Conservation (phyloP, 495 filamentous ascomycete genomes). For the Xylaria telfairii region DNA sequence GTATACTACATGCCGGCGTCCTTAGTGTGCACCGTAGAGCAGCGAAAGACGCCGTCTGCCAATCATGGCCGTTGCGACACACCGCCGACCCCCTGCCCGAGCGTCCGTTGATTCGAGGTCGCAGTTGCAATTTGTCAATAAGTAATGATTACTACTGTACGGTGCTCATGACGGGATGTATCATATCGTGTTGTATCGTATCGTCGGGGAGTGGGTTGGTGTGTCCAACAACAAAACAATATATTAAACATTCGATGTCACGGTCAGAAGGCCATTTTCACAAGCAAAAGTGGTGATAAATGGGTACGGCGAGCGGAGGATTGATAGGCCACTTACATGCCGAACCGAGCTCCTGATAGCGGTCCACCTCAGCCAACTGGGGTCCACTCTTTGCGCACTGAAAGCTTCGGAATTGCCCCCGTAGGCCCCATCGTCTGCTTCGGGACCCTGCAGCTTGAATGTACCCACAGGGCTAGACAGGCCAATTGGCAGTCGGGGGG, state of each 20-base stretch:
- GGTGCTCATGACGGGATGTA: too few relatives aligned
- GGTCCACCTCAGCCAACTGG: neutral
- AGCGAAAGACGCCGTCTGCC: neutral
- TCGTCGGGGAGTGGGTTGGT: neutral
- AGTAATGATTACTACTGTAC: neutral
- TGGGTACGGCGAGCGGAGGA: neutral
- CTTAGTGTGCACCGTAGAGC: neutral
- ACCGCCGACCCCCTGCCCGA: neutral
- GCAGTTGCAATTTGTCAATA: slow-evolving; percentile 12
- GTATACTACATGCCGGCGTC: neutral
- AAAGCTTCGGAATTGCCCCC: slow-evolving; percentile 13
- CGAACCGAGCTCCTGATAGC: neutral
- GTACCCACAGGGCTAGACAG: neutral
- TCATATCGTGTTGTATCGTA: neutral
- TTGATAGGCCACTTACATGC: slow-evolving; percentile 8
- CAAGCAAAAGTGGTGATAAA: slow-evolving; percentile 11
- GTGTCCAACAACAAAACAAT: neutral
- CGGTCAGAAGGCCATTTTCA: slow-evolving; percentile 15
- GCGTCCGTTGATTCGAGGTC: neutral
- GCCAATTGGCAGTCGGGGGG: neutral
- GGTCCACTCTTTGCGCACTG: neutral
- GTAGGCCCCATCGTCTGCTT: slow-evolving; percentile 2
- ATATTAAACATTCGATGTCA: neutral
- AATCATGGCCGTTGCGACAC: slow-evolving; percentile 5
- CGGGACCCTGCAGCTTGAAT: slow-evolving; percentile 23